phyloP scores from a whole-genome alignment of 176 grass and related monocot genomes.

The Oryza rufipogon region DNA sequence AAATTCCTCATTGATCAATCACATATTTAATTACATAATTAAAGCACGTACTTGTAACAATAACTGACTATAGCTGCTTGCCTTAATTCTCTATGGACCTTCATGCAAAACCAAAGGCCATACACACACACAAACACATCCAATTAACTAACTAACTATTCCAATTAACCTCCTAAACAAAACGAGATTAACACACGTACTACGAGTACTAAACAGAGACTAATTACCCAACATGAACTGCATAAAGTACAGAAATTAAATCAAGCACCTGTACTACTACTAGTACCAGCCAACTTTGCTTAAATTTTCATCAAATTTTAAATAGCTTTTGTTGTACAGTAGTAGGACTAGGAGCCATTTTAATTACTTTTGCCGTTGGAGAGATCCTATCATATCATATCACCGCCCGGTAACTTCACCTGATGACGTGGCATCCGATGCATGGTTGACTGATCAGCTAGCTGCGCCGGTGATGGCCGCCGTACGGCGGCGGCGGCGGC shows the following conservation, averaged over 20 bases:
- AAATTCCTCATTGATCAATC: not conserved
- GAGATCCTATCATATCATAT: constrained; percentile 54
- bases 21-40: not conserved
- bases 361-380: not conserved
- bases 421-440: not conserved
- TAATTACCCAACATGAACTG: constrained; percentile 9
- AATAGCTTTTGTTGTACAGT: not conserved
- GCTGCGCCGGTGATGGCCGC: not conserved
- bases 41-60: not conserved
- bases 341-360: not conserved
- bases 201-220: not conserved
- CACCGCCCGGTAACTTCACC: constrained; percentile 50
- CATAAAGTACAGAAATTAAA: constrained; percentile 15
- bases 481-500: not conserved
- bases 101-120: constrained; percentile 33
- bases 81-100: not conserved
- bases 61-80: not conserved
- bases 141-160: no score
- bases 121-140: not conserved
- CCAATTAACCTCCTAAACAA: not conserved
- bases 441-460: not conserved
- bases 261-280: not conserved
- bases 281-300: not conserved
- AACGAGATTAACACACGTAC: not conserved
- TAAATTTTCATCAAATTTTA: not conserved